Percentiles rank a stretch among this genome's conserved stretches.
These are phyloP conservation scores for Limtongia smithiae DNA, from an alignment of 805 yeast genomes.

Conservation along the genomic window DNA sequence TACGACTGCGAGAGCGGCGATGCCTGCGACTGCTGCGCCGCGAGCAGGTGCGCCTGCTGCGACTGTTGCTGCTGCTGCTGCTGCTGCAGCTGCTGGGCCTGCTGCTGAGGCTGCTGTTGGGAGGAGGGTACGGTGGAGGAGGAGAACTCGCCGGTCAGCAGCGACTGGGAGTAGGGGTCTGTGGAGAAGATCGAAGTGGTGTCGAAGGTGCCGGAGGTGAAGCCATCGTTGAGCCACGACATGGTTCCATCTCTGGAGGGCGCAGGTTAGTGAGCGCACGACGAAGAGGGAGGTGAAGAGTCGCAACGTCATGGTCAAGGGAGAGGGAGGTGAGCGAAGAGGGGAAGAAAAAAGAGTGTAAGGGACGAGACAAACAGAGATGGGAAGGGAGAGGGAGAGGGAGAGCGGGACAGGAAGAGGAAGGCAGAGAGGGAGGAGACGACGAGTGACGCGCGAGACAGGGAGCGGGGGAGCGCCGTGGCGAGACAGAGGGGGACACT, in stretches of 20 bases:
- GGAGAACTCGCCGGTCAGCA: neutral
- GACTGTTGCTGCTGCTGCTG: slow-evolving; percentile 21
- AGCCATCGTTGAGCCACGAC: slow-evolving; percentile 19
- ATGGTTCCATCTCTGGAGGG: slow-evolving; percentile 3
- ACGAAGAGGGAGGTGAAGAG: neutral
- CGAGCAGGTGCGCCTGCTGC: slow-evolving; percentile 8
- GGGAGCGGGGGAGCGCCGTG: neutral
- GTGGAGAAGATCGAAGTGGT: slow-evolving; percentile 10
- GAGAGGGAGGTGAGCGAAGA: neutral
- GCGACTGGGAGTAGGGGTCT: slow-evolving; percentile 4
- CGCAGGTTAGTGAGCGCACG: neutral
- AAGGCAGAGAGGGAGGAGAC: neutral
- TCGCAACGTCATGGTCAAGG: neutral
- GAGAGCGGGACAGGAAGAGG: neutral
- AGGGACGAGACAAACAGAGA: neutral
- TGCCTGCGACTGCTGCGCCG: slow-evolving; percentile 1
- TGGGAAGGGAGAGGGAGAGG: neutral
- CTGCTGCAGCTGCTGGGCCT: slow-evolving; percentile 13
- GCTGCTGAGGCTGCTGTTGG: slow-evolving; percentile 9
- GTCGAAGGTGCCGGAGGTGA: slow-evolving; percentile 8
- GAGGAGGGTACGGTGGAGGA: neutral
- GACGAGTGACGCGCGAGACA: neutral
- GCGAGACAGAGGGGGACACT: neutral
- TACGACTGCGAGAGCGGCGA: neutral
- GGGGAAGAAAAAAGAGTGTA: neutral